phyloP scores from a whole-genome alignment of 306 rosid genomes.

The Boehmeria nivea region DNA sequence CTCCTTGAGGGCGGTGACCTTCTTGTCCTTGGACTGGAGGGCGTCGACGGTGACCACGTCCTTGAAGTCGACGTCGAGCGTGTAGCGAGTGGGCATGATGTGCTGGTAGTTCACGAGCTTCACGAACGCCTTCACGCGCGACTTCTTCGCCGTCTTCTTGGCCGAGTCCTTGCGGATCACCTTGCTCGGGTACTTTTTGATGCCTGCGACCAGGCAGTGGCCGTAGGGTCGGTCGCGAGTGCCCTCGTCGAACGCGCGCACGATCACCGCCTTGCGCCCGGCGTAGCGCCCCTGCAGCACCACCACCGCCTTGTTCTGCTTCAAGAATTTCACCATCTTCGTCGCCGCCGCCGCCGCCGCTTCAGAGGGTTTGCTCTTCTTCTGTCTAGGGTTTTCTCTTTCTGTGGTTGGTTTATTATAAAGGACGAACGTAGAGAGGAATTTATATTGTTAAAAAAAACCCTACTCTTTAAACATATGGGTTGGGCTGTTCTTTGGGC shows the following conservation, averaged over 20 bases:
- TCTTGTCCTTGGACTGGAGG: conserved; percentile 32
- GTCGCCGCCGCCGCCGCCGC: background rate
- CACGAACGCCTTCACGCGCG: conserved; percentile 41
- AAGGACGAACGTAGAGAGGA: too few relatives aligned
- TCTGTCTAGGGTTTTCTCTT: background rate
- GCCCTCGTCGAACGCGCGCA: conserved; percentile 43
- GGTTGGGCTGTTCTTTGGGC: too few relatives aligned
- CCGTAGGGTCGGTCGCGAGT: conserved; percentile 45
- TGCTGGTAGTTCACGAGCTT: conserved; percentile 48
- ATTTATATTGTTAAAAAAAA: too few relatives aligned
- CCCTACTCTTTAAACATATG: too few relatives aligned
- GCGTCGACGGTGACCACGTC: conserved; percentile 33
- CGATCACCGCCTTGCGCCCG: conserved; percentile 45
- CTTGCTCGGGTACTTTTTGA: conserved; percentile 41
- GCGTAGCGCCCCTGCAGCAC: conserved; percentile 48
- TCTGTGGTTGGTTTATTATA: too few relatives aligned
- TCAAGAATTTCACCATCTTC: conserved; percentile 41
- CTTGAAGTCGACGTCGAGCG: conserved; percentile 45
- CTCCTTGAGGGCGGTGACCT: conserved; percentile 42
- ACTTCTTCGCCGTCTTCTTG: conserved; percentile 49
- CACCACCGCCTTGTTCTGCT: conserved; percentile 43
- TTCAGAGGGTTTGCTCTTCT: background rate
- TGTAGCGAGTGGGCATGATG: conserved; percentile 44
- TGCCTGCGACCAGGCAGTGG: conserved; percentile 47
- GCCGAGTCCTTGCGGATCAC: conserved; percentile 45